These are phyloP conservation scores for Adiantum capillusveneris DNA, from an alignment of 75 land plant genomes.

Conservation along the genomic window DNA sequence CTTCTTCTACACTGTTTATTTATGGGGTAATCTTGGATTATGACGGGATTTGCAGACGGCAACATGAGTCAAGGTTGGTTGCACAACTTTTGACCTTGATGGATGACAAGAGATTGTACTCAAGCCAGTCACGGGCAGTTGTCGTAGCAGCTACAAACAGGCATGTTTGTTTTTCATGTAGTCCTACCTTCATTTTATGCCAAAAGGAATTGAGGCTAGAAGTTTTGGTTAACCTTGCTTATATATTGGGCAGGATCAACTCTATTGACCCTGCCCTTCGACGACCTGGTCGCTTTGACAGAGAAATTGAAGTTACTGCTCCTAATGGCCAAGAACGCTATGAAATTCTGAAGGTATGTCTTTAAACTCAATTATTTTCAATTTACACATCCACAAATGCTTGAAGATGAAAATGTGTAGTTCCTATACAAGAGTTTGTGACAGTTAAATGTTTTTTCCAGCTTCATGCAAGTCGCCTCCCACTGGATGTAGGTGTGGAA, in stretches of 20 bases:
- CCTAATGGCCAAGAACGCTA: constrained; percentile 71
- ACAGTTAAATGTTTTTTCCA: constrained; percentile 22
- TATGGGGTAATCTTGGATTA: no score
- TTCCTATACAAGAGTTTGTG: no score
- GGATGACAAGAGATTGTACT: constrained; percentile 51
- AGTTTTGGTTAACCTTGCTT: constrained; percentile 6
- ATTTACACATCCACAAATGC: no score
- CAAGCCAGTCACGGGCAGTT: constrained; percentile 38
- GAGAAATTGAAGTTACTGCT: constrained; percentile 64
- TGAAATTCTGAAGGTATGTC: constrained; percentile 60
- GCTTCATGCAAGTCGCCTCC: constrained; percentile 63
- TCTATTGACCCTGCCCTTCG: constrained; percentile 84
- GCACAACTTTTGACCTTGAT: constrained; percentile 73
- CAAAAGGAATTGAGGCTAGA: neutral
- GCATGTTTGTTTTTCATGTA: constrained; percentile 16
- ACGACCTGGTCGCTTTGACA: constrained; percentile 84
- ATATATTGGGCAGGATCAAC: constrained; percentile 42
- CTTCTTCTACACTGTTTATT: no score
- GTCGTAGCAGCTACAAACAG: constrained; percentile 89
- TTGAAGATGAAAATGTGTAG: no score
- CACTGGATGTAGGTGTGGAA: constrained; percentile 47
- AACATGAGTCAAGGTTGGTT: constrained; percentile 67
- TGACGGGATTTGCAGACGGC: constrained; percentile 49
- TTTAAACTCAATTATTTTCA: neutral
- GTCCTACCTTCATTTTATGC: neutral